Percentiles rank a stretch among this genome's conserved stretches.
Conservation (phyloP, 2,329 filamentous ascomycete genomes). For the Colletotrichum spaethianum region DNA sequence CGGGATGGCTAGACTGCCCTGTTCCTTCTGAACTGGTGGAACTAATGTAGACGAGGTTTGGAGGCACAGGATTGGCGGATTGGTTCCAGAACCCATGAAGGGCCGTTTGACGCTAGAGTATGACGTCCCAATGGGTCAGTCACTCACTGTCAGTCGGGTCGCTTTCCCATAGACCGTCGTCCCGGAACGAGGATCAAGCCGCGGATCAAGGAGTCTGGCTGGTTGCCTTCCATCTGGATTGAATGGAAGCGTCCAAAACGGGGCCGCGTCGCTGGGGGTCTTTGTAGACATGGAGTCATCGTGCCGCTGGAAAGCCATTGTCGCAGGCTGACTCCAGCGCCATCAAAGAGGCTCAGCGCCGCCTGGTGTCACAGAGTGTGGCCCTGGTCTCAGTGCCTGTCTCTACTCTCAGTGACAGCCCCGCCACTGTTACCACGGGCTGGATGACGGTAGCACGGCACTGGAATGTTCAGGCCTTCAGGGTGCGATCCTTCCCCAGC, state of each 20-base stretch:
- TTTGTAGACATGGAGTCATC: not conserved
- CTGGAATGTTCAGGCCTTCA: not conserved
- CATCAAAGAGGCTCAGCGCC: not conserved
- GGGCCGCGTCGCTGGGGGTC: not conserved
- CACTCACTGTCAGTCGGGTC: not conserved
- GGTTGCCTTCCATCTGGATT: not conserved
- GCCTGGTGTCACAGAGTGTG: conserved; percentile 2
- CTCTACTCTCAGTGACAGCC: not conserved
- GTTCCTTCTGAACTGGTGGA: conserved; percentile 2
- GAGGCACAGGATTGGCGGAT: conserved; percentile 29
- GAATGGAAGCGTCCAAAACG: conserved; percentile 2
- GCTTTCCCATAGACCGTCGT: not conserved
- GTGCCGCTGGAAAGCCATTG: not conserved
- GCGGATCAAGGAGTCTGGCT: conserved; percentile 6
- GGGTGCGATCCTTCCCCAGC: not conserved
- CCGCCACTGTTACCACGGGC: not conserved
- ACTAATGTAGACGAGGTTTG: conserved; percentile 9
- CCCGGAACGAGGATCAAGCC: conserved; percentile 18
- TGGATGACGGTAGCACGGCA: conserved; percentile 7
- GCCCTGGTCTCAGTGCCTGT: not conserved
- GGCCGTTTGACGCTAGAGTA: conserved; percentile 36
- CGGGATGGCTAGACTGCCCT: conserved; percentile 24
- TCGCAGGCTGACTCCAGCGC: conserved; percentile 4
- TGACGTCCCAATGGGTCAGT: conserved; percentile 29
- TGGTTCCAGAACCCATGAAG: conserved; percentile 31